Evolutionary conservation across 805 yeast genomes (phyloP).

Genomic region (Pichia insulana): DNA sequence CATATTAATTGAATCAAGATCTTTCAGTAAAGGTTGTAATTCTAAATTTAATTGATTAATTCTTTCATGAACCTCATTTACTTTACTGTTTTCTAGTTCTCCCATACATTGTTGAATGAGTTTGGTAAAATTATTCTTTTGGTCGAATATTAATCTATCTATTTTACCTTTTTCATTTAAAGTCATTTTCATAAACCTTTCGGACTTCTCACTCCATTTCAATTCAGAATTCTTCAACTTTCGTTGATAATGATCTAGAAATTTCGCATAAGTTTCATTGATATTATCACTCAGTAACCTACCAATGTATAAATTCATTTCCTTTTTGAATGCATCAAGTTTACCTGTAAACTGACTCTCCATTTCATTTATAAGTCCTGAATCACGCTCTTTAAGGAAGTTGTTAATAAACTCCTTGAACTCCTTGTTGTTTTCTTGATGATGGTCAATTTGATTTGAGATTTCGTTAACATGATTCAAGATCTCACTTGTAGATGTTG

Average conservation of each 20-base stretch:
- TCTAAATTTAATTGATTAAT: neutral
- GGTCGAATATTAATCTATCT: no score
- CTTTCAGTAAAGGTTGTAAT: neutral
- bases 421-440: neutral
- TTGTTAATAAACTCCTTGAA: neutral
- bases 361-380: neutral
- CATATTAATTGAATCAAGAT: neutral
- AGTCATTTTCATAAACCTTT: neutral
- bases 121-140: no score
- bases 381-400: neutral
- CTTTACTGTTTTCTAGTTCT: no score
- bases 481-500: neutral
- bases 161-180: no score
- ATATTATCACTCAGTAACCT: neutral
- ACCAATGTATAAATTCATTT: neutral
- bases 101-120: no score
- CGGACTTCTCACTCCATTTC: neutral
- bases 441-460: neutral
- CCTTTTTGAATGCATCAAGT: constrained; percentile 1
- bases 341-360: neutral
- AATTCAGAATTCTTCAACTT: neutral
- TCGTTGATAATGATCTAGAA: neutral
- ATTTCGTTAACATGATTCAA: neutral
- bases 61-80: neutral
- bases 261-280: neutral